Conservation (phyloP, 805 yeast genomes). For the Torulaspora delbrueckii region DNA sequence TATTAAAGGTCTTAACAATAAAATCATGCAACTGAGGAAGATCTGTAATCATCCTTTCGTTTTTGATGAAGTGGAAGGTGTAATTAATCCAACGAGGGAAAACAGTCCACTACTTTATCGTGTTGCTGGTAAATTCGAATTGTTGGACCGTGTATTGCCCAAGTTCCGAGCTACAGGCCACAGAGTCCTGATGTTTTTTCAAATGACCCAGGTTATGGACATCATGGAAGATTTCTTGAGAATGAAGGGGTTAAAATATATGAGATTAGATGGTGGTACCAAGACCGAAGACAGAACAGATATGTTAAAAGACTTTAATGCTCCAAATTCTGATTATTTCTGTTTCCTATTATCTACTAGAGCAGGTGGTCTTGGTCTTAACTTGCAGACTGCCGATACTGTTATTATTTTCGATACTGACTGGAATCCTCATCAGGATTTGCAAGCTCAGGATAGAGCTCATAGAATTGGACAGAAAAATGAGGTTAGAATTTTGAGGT, state of each 20-base stretch:
- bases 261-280: conserved; percentile 78
- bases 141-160: conserved; percentile 69
- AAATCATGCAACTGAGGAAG: conserved; percentile 79
- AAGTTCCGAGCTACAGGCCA: conserved; percentile 72
- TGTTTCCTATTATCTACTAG: conserved; percentile 76
- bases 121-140: conserved; percentile 74
- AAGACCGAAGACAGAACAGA: conserved; percentile 79
- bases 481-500: conserved; percentile 75
- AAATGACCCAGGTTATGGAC: conserved; percentile 88
- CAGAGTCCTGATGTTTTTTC: conserved; percentile 76
- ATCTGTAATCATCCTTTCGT: conserved; percentile 87
- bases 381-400: conserved; percentile 83
- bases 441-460: conserved; percentile 87
- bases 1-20: conserved; percentile 72
- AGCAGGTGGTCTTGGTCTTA: conserved; percentile 86
- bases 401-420: conserved; percentile 83
- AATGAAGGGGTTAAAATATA: conserved; percentile 58
- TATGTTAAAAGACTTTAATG: conserved; percentile 69
- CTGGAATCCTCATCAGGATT: conserved; percentile 91
- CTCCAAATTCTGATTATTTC: conserved; percentile 70
- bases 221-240: conserved; percentile 82
- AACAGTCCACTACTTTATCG: conserved; percentile 71
- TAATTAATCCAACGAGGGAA: conserved; percentile 55
- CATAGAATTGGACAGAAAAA: conserved; percentile 88
- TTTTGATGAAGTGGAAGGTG: conserved; percentile 73